Base-by-base conservation (phyloP, 2,329 filamentous ascomycete genomes). In the Aphanoascus verrucosus region DNA sequence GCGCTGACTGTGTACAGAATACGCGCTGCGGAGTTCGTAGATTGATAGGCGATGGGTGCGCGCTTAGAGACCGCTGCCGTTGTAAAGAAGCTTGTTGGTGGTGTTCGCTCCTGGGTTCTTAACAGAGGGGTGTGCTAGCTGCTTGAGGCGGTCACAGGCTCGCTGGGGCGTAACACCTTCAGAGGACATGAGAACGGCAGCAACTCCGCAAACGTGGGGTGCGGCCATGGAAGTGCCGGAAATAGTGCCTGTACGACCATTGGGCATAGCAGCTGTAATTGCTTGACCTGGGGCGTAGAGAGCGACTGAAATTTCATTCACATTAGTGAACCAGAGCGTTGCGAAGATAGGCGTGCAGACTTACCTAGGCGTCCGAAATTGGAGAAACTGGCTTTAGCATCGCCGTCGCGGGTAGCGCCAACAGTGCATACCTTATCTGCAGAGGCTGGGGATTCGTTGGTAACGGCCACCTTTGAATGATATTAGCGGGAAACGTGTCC, bases 241-340 rank as follows among this genome's bases (percentile, higher is more conserved):
- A 47, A 68, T 65, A 53, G 60, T 61, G 59, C 78, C 75, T 57
- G 76, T 72, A 53, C 74, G 70, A 38, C 69, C 72, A 56, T 67
- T 66, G 20, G 67, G 71, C 74, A 75, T 80, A 5, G 77, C 63
- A 32, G 70, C 74, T 5, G 76, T 67, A 55, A 82, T 73, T 58
- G 72, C 58, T 57, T 75, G 70, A 38, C 79, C 79, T 0, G 79
- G 78, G 7, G 77, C 79, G 60, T 77, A 81, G 61, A 82, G 65
- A 61, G 81, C 78, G 42, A 80, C 72, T 57, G 11, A 15, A 17
- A 28, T 44, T 35, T 37, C 11, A 14, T 31, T 40, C 5, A 41
- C 5, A 7, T 11, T 35, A 32, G 37, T 42, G 20, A 42, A 23
- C 17, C 20, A 11, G 3, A 14, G 37, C 28, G 9, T 51, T 23